Evolutionary conservation across 768 basidiomycete genomes (phyloP).

Genomic region (Coprinopsis cinerea): DNA sequence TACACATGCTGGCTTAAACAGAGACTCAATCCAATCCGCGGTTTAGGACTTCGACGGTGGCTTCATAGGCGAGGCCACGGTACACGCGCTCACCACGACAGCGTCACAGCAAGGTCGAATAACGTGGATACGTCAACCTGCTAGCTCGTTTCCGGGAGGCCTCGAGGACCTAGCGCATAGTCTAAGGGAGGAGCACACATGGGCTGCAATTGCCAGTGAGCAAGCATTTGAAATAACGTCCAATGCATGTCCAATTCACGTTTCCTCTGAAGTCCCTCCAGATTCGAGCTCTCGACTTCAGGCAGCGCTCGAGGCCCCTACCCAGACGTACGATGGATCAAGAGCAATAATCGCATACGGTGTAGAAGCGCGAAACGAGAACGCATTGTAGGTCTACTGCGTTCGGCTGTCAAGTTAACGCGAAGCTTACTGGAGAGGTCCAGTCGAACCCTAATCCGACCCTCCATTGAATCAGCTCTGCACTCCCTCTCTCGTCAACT

Average conservation of each 20-base stretch:
- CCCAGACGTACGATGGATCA: slow-evolving; percentile 39
- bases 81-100: slow-evolving; percentile 36
- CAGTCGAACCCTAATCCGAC: slow-evolving; percentile 28
- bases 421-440: too few species aligned
- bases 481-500: too few species aligned
- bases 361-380: slow-evolving; percentile 54
- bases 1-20: too few species aligned
- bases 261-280: too few species aligned
- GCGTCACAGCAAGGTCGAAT: slow-evolving; percentile 22
- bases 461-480: too few species aligned
- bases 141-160: slow-evolving; percentile 40
- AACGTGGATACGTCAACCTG: slow-evolving; percentile 37
- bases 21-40: too few species aligned
- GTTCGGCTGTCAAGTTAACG: too few species aligned
- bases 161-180: slow-evolving; percentile 32
- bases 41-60: slow-evolving; percentile 67
- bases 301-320: slow-evolving; percentile 2
- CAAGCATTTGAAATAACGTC: too few species aligned
- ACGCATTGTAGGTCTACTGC: slow-evolving; percentile 43
- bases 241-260: too few species aligned
- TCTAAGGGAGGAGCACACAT: slow-evolving; percentile 38
- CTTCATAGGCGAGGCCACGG: slow-evolving; percentile 45
- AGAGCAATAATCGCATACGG: slow-evolving; percentile 43
- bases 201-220: slow-evolving; percentile 42
- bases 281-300: slow-evolving; percentile 5